A percentile compares a stretch with the other conserved stretches of the same genome.
Evolutionary conservation across 805 yeast genomes (phyloP).

Genomic region (Sugiyamaella smithiae): DNA sequence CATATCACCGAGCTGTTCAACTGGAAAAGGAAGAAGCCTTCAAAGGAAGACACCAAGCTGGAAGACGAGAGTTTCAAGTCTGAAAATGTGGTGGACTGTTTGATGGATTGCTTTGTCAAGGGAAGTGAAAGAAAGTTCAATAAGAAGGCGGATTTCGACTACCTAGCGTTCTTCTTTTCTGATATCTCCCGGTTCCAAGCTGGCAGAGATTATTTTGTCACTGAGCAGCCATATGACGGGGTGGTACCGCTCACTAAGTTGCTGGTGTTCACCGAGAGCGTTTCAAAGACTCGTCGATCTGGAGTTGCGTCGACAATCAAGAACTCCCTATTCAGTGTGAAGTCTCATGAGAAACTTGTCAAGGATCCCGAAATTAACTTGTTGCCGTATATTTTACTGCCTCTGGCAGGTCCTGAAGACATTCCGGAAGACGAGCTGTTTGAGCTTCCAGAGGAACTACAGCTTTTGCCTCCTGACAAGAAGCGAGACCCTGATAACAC

Average conservation of each 20-base stretch:
- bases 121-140: constrained; percentile 73
- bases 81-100: constrained; percentile 59
- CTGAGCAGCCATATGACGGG: constrained; percentile 67
- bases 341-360: constrained; percentile 58
- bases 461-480: constrained; percentile 71
- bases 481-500: constrained; percentile 67
- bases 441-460: constrained; percentile 84
- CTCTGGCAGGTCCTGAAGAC: constrained; percentile 74
- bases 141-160: constrained; percentile 72
- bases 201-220: constrained; percentile 67
- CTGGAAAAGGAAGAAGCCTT: constrained; percentile 54
- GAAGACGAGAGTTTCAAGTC: constrained; percentile 47
- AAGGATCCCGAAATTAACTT: constrained; percentile 64
- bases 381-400: constrained; percentile 76
- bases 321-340: constrained; percentile 79
- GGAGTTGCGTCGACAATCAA: constrained; percentile 93
- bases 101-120: constrained; percentile 86
- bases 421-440: constrained; percentile 82
- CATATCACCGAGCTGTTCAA: constrained; percentile 53
- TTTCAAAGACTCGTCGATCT: constrained; percentile 74
- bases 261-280: constrained; percentile 77
- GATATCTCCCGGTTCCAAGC: constrained; percentile 70
- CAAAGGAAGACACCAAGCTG: constrained; percentile 44
- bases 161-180: constrained; percentile 82
- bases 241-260: constrained; percentile 80